Evolutionary conservation across 2,329 filamentous ascomycete genomes (phyloP), one percentile per base, ranked within the genome.

Genomic region (Nemania abortiva): DNA sequence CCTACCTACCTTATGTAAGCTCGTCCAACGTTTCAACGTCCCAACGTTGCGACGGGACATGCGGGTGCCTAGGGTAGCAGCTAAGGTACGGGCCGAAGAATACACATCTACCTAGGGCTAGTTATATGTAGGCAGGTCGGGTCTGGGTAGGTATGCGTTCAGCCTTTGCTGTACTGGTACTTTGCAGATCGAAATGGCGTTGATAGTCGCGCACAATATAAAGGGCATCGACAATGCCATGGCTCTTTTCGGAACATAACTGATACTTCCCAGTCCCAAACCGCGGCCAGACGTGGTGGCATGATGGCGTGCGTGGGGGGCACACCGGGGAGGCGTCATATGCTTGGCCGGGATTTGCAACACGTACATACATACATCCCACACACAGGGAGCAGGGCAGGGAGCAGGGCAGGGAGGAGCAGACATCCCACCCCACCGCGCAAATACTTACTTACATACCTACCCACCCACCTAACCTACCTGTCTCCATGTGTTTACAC

Each of bases 1-100:
- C 24, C 24, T 45, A 39, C 24, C 24, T 27, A 27, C 42, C 29
- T 29, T 31, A 37, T 2, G 42, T 50, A 59, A 60, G 56, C 56
- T 34, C 56, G 54, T 66, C 39, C 47, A 45, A 57, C 45, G 49
- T 56, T 61, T 27, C 47, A 52, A 57, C 45, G 57, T 24, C 37
- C 57, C 47, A 63, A 55, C 50, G 61, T 56, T 63, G 60, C 39
- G 49, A 58, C 50, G 54, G 60, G 57, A 56, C 60, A 60, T 65
- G 61, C 52, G 57, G 63, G 62, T 53, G 57, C 66, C 57, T 34
- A 61, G 61, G 50, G 56, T 49, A 18, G 57, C 54, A 42, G 55
- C 60, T 62, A 64, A 68, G 66, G 66, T 56, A 57, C 66, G 66
- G 66, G 42, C 66, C 66, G 66, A 65, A 65, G 27, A 56, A 64